phyloP scores from a whole-genome alignment of 768 basidiomycete genomes.

The Termitomyces sp. region DNA sequence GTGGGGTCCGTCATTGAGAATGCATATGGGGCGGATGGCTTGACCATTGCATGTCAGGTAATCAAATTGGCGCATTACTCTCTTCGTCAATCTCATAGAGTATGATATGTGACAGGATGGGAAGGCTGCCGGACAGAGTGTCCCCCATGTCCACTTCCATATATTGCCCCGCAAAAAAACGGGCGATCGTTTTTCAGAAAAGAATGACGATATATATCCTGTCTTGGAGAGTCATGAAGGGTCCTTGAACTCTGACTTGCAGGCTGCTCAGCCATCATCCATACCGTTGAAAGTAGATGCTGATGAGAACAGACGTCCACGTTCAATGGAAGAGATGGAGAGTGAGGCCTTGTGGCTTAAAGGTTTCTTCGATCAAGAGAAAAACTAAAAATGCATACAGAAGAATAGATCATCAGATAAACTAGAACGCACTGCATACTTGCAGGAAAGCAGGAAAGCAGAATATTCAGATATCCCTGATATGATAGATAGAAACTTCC shows the following conservation, averaged over 20 bases:
- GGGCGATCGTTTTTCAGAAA: slow-evolving; percentile 61
- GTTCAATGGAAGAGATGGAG: slow-evolving; percentile 75
- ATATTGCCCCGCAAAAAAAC: slow-evolving; percentile 75
- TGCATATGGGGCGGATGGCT: slow-evolving; percentile 75
- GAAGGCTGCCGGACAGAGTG: slow-evolving; percentile 69
- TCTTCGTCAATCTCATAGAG: background rate
- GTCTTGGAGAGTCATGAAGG: slow-evolving; percentile 67
- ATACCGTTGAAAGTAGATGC: slow-evolving; percentile 57
- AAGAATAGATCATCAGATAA: background rate
- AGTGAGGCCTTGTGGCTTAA: slow-evolving; percentile 70
- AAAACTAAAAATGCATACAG: background rate
- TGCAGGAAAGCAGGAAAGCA: too few species aligned
- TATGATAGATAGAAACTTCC: too few species aligned
- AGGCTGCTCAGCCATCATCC: slow-evolving; percentile 18
- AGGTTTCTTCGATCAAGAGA: slow-evolving; percentile 42
- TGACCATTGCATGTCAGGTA: slow-evolving; percentile 92
- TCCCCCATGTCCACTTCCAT: slow-evolving; percentile 98
- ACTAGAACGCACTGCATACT: background rate
- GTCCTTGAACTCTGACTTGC: slow-evolving; percentile 39
- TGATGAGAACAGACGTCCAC: slow-evolving; percentile 62
- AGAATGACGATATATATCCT: slow-evolving; percentile 77
- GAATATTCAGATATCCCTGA: background rate
- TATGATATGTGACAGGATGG: slow-evolving; percentile 59
- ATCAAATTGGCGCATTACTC: background rate
- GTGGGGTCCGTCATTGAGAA: slow-evolving; percentile 80